phyloP scores from a whole-genome alignment of 2,329 filamentous ascomycete genomes.

The Chaetomium globosum region DNA sequence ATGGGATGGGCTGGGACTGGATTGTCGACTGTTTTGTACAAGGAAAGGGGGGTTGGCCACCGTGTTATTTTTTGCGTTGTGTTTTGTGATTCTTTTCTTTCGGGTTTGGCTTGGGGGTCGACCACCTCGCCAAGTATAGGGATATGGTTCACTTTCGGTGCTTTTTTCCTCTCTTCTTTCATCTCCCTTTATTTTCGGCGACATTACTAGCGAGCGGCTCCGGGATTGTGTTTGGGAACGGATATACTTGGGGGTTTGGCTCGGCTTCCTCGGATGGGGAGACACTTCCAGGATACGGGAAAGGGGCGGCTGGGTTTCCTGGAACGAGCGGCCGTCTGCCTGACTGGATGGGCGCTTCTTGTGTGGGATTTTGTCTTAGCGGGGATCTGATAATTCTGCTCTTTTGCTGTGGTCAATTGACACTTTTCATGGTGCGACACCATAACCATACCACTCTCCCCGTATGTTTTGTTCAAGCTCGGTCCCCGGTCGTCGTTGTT shows the following conservation, averaged over 20 bases:
- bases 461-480: neutral
- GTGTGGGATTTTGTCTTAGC: constrained; percentile 7
- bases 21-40: constrained; percentile 11
- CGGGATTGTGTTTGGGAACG: neutral
- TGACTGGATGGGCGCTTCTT: constrained; percentile 1
- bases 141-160: neutral
- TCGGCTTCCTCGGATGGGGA: neutral
- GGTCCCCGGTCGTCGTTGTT: neutral
- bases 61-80: neutral
- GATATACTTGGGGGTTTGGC: constrained; percentile 10
- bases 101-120: neutral
- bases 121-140: neutral
- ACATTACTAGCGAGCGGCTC: neutral
- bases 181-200: neutral
- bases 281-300: neutral
- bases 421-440: neutral
- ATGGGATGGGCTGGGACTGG: neutral
- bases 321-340: neutral
- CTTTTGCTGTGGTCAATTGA: constrained; percentile 2
- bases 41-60: neutral
- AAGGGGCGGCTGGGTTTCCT: constrained; percentile 5
- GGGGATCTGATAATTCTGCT: neutral
- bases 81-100: constrained; percentile 1
- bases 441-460: neutral
- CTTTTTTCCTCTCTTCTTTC: neutral